These are phyloP conservation scores for Pyronema omphalodes DNA, from an alignment of 495 filamentous ascomycete species.

Conservation along the genomic window DNA sequence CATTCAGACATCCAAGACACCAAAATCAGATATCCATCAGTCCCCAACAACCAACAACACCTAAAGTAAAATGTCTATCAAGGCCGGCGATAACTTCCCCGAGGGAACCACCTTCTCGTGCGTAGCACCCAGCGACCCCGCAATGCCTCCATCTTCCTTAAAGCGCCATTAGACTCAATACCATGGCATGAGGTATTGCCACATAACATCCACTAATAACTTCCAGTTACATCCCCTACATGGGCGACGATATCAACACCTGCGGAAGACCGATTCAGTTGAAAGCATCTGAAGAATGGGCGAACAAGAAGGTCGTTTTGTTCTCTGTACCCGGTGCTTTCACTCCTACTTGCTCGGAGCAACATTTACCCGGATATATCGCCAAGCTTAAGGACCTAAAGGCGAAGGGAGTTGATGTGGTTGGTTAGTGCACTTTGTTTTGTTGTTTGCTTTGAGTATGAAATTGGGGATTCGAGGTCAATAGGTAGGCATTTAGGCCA, in stretches of 20 bases:
- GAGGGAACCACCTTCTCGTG: slow-evolving; percentile 56
- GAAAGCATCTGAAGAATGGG: slow-evolving; percentile 71
- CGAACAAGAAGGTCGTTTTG: slow-evolving; percentile 76
- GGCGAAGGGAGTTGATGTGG: slow-evolving; percentile 68
- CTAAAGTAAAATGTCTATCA: slow-evolving; percentile 25
- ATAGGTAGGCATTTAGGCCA: too few relatives aligned
- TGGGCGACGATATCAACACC: slow-evolving; percentile 37
- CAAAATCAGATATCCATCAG: too few relatives aligned
- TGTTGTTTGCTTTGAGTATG: too few relatives aligned
- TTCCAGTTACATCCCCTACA: slow-evolving; percentile 51
- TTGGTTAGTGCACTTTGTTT: slow-evolving; percentile 25
- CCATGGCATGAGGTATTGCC: background rate
- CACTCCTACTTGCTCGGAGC: slow-evolving; percentile 79
- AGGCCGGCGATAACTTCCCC: slow-evolving; percentile 71
- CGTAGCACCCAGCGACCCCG: slow-evolving; percentile 18
- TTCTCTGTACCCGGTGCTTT: slow-evolving; percentile 85
- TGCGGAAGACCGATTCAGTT: slow-evolving; percentile 68
- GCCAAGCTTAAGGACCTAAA: slow-evolving; percentile 51
- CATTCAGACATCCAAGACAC: too few relatives aligned
- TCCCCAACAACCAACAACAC: too few relatives aligned
- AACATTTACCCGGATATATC: slow-evolving; percentile 76
- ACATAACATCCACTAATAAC: background rate
- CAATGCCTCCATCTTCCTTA: background rate
- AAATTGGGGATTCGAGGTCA: too few relatives aligned
- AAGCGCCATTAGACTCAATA: background rate